These are phyloP conservation scores for Chalciporus sp. DNA, from an alignment of 1,284 basidiomycete genomes.

Conservation along the genomic window DNA sequence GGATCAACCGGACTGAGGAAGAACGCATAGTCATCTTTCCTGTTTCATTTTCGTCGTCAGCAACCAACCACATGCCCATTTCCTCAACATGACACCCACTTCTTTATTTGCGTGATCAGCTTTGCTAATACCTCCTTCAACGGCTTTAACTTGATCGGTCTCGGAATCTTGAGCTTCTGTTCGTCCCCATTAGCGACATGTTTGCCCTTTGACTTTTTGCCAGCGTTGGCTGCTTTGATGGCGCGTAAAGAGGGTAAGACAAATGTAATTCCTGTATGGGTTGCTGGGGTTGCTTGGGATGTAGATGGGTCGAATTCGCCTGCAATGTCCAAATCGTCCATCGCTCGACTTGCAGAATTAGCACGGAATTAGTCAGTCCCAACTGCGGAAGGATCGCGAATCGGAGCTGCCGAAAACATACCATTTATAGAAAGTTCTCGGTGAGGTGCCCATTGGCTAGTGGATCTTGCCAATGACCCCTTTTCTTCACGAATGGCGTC, in stretches of 20 bases:
- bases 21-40: conserved; percentile 87
- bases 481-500: too few species aligned
- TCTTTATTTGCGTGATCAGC: conserved; percentile 73
- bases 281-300: conserved; percentile 11
- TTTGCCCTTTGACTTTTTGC: conserved; percentile 32
- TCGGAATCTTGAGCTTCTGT: conserved; percentile 42
- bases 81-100: conserved; percentile 44
- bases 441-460: too few species aligned
- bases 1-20: conserved; percentile 74
- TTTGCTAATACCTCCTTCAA: conserved; percentile 70
- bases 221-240: conserved; percentile 36
- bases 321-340: conserved; percentile 30
- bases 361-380: background rate
- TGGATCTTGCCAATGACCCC: too few species aligned
- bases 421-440: conserved; percentile 7
- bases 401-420: conserved; percentile 12
- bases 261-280: conserved; percentile 42
- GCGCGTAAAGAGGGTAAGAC: conserved; percentile 48
- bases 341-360: conserved; percentile 14
- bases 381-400: conserved; percentile 6
- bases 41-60: conserved; percentile 31
- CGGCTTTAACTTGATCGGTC: conserved; percentile 74
- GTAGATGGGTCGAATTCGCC: conserved; percentile 22
- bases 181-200: conserved; percentile 24
- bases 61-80: conserved; percentile 6